Conservation (phyloP, 148 eudicot species). For the Camellia sinensis region DNA sequence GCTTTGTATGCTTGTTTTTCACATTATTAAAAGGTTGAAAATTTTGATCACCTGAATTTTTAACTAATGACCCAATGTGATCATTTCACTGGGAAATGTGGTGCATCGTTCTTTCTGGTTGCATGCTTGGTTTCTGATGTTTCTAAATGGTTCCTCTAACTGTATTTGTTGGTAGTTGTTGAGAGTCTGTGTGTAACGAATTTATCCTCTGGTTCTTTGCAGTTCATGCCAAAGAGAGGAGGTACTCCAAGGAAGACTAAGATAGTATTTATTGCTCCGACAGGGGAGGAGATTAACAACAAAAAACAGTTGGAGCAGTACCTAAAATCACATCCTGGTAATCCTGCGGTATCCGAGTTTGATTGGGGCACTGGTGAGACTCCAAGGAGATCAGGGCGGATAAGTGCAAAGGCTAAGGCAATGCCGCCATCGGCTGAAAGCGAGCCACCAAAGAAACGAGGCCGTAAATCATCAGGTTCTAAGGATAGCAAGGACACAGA, state of each 20-base stretch:
- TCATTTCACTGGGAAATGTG: neutral
- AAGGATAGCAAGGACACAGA: slow-evolving; percentile 47
- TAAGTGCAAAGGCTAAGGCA: slow-evolving; percentile 61
- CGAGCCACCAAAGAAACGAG: slow-evolving; percentile 56
- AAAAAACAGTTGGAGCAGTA: slow-evolving; percentile 66
- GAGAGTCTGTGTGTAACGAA: neutral
- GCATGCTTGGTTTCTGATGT: neutral
- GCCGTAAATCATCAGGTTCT: slow-evolving; percentile 41
- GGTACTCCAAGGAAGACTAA: slow-evolving; percentile 68
- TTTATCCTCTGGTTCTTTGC: slow-evolving; percentile 9
- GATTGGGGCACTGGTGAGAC: slow-evolving; percentile 85
- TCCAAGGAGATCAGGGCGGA: slow-evolving; percentile 80
- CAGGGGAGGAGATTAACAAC: slow-evolving; percentile 69
- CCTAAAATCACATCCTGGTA: slow-evolving; percentile 71
- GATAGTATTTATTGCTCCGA: slow-evolving; percentile 62
- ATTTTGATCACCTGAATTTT: neutral
- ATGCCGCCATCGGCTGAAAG: slow-evolving; percentile 40
- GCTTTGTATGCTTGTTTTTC: too few relatives aligned
- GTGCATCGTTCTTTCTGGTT: neutral
- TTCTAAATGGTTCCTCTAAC: too few relatives aligned
- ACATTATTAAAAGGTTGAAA: too few relatives aligned
- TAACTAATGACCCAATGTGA: neutral
- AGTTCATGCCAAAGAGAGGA: slow-evolving; percentile 56
- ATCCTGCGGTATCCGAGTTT: slow-evolving; percentile 62
- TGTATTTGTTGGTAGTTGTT: neutral